Percentiles rank a stretch among this genome's conserved stretches.
Conservation (phyloP, 1,139 yeast genomes). For the Casaregolazyma lundiana region DNA sequence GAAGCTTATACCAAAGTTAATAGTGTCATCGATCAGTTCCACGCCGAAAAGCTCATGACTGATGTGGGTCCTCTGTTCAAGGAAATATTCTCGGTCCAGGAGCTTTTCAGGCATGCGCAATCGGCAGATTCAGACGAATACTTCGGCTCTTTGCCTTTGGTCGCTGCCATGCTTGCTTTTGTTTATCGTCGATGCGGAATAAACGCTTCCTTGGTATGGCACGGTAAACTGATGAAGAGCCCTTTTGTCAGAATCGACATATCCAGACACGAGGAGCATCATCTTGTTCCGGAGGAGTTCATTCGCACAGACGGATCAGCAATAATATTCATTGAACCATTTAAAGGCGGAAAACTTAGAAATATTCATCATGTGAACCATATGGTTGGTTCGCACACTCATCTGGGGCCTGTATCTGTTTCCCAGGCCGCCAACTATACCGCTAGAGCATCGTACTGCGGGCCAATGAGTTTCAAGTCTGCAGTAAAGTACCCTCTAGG, state of each 20-base stretch:
- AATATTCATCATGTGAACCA: slow-evolving; percentile 2
- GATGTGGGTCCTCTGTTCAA: not conserved
- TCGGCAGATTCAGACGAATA: not conserved
- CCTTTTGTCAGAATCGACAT: slow-evolving; percentile 5
- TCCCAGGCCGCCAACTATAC: slow-evolving; percentile 1
- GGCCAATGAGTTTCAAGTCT: slow-evolving; percentile 1
- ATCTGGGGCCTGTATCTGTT: not conserved
- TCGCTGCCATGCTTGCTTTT: slow-evolving; percentile 5
- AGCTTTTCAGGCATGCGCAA: slow-evolving; percentile 1
- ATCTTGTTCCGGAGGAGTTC: not conserved
- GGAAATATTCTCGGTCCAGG: slow-evolving; percentile 2
- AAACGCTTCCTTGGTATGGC: slow-evolving; percentile 3
- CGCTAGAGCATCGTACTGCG: not conserved
- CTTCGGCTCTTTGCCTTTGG: not conserved
- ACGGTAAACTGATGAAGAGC: not conserved
- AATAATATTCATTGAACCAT: slow-evolving; percentile 1
- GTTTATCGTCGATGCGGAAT: not conserved
- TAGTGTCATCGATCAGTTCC: not conserved
- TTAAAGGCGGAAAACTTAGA: not conserved
- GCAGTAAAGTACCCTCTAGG: slow-evolving; percentile 3
- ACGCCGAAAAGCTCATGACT: not conserved
- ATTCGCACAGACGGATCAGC: slow-evolving; percentile 2
- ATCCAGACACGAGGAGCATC: not conserved
- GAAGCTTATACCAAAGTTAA: not conserved
- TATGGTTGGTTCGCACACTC: not conserved